Conservation (phyloP, 805 yeast genomes). For the Myxozyma neglecta region DNA sequence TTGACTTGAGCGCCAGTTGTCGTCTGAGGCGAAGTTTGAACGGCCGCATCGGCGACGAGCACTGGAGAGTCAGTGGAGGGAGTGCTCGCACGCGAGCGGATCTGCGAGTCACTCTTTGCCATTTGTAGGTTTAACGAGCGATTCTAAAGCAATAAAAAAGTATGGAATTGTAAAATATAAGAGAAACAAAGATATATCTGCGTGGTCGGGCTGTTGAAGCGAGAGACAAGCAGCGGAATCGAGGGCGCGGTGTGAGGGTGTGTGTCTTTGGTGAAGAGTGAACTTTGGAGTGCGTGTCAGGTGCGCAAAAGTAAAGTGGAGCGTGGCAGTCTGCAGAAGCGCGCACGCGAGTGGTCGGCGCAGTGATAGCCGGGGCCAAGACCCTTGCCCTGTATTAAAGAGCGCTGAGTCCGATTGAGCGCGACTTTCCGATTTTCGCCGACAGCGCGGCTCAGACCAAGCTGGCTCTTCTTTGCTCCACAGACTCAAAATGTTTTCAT, state of each 20-base stretch:
- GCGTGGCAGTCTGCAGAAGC: background rate
- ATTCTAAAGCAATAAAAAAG: background rate
- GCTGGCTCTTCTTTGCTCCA: no score
- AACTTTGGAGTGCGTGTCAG: background rate
- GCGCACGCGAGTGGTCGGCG: slow-evolving; percentile 12
- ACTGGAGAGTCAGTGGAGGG: slow-evolving; percentile 11
- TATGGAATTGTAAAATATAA: no score
- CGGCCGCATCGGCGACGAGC: slow-evolving; percentile 1
- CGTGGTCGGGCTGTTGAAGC: slow-evolving; percentile 8
- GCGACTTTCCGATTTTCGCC: background rate
- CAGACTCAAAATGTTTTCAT: no score
- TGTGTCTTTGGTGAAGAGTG: background rate
- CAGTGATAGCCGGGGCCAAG: slow-evolving; percentile 3
- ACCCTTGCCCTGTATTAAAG: background rate
- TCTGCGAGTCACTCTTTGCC: slow-evolving; percentile 19
- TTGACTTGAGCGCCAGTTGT: slow-evolving; percentile 14
- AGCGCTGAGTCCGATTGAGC: background rate
- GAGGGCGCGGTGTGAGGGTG: background rate
- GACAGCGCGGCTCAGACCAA: background rate
- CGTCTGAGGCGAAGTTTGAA: slow-evolving; percentile 2
- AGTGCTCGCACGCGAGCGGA: slow-evolving; percentile 28
- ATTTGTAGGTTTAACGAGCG: background rate
- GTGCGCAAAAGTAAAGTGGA: background rate
- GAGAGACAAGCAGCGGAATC: background rate
- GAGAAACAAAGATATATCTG: background rate